Conservation (phyloP, 148 eudicot species). For the Nepenthes gracilis region DNA sequence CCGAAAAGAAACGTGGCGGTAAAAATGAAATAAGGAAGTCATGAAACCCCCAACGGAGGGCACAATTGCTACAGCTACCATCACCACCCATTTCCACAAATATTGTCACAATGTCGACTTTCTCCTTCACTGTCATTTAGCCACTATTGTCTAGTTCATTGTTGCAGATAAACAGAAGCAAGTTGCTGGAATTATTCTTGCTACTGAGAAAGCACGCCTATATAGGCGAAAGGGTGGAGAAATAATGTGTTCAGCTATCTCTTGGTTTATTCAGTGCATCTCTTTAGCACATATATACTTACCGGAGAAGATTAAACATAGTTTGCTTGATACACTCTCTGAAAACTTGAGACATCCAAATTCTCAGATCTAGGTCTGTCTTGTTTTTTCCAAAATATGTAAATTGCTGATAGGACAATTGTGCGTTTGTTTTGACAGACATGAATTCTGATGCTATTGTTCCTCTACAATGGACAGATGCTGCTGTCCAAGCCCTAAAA, state of each 20-base stretch:
- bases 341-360: conserved; percentile 95
- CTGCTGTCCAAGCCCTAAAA: conserved; percentile 79
- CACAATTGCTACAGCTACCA: too few relatives aligned
- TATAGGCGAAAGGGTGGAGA: conserved; percentile 99
- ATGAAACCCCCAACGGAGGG: too few relatives aligned
- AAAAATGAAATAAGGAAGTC: too few relatives aligned
- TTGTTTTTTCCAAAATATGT: conserved; percentile 5
- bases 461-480: conserved; percentile 37
- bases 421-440: background rate
- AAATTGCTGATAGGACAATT: background rate
- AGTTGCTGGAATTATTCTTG: conserved; percentile 78
- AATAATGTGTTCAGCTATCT: conserved; percentile 94
- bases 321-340: conserved; percentile 71
- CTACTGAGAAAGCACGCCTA: conserved; percentile 91
- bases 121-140: too few relatives aligned
- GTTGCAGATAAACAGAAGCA: conserved; percentile 70
- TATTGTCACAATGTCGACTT: too few relatives aligned
- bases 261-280: conserved; percentile 72
- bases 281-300: conserved; percentile 42
- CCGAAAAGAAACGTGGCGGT: too few relatives aligned
- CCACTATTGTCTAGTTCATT: background rate
- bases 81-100: too few relatives aligned
- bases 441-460: conserved; percentile 1
- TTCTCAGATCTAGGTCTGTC: conserved; percentile 74
- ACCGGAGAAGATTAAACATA: conserved; percentile 55